phyloP scores from a whole-genome alignment of 2,329 filamentous ascomycete species.

The Alternaria infectoria region DNA sequence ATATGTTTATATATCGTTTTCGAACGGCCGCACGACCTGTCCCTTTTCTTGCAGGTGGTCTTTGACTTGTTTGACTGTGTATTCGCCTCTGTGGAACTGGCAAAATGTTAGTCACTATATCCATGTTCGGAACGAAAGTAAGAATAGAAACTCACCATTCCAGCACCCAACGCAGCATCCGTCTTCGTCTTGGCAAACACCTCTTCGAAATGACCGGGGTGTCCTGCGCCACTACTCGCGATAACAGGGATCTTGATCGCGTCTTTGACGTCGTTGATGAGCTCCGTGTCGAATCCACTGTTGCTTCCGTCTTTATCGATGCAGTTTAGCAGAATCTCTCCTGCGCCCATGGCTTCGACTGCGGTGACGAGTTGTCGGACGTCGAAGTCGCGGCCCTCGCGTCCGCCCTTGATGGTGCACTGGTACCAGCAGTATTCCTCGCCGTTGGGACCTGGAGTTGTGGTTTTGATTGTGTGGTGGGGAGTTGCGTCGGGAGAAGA shows the following conservation, averaged over 20 bases:
- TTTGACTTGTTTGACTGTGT: slow-evolving; percentile 93
- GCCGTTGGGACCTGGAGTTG: slow-evolving; percentile 72
- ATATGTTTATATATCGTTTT: slow-evolving; percentile 49
- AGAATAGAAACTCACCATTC: slow-evolving; percentile 68
- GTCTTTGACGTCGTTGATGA: slow-evolving; percentile 87
- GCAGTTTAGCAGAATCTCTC: slow-evolving; percentile 94
- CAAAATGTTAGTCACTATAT: not conserved
- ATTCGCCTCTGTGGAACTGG: slow-evolving; percentile 90
- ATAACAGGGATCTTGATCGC: slow-evolving; percentile 92
- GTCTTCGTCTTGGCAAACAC: slow-evolving; percentile 86
- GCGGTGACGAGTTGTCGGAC: slow-evolving; percentile 86
- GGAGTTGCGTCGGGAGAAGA: slow-evolving; percentile 69
- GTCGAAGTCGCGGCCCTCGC: slow-evolving; percentile 92
- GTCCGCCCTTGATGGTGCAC: slow-evolving; percentile 93
- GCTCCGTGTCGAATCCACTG: slow-evolving; percentile 90
- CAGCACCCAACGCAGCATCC: slow-evolving; percentile 91
- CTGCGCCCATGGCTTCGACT: slow-evolving; percentile 93
- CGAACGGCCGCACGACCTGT: slow-evolving; percentile 79
- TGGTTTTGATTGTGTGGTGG: slow-evolving; percentile 77
- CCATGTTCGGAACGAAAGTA: not conserved
- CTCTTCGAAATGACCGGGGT: slow-evolving; percentile 85
- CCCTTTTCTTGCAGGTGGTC: slow-evolving; percentile 75
- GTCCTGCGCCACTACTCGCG: slow-evolving; percentile 89
- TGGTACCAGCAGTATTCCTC: slow-evolving; percentile 94
- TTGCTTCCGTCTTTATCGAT: slow-evolving; percentile 97